Evolutionary conservation across 1,284 basidiomycete genomes (phyloP), one percentile per base, ranked within the genome.

Genomic region (Trametes sp.): DNA sequence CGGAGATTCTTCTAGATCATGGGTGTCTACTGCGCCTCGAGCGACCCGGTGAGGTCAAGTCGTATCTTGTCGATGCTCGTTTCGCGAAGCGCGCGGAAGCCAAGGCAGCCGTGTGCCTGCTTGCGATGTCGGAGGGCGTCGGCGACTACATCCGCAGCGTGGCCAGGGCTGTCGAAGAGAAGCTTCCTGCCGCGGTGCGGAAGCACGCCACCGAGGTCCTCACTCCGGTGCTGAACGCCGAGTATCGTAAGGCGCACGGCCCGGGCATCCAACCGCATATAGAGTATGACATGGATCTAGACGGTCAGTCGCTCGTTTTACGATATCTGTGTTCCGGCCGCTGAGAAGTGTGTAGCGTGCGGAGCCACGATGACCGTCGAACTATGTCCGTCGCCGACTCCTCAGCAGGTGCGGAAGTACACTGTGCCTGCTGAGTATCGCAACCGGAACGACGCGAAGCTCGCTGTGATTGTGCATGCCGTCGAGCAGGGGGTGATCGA

Each of bases 61-160:
- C 85, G 0, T 90, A 81, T 66, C 71, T 90, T 5, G 85, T 87
- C 24, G 87, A 89, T 23, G 75, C 85, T 0, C 77, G 77, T 10
- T 90, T 89, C 64, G 65, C 77, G 2, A 87, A 84, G 67, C 82
- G 85, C 2, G 74, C 76, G 0, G 88, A 90, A 57, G 88, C 88
- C 16, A 89, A 87, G 72, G 77, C 80, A 0, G 89, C 88, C 0
- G 89, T 84, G 2, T 85, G 82, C 65, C 72, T 90, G 24, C 76
- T 83, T 21, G 88, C 88, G 0, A 83, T 90, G 71, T 85, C 86
- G 2, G 80, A 85, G 64, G 85, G 85, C 6, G 76, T 86, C 5
- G 85, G 83, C 4, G 72, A 79, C n/a, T 86, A 86, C 66, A 82
- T 88, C 51, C 83, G 82, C 19, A 69, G 73, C 4, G 70, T 87